phyloP scores from a whole-genome alignment of 805 yeast species.

The Dipodascopsis uninucleata region DNA sequence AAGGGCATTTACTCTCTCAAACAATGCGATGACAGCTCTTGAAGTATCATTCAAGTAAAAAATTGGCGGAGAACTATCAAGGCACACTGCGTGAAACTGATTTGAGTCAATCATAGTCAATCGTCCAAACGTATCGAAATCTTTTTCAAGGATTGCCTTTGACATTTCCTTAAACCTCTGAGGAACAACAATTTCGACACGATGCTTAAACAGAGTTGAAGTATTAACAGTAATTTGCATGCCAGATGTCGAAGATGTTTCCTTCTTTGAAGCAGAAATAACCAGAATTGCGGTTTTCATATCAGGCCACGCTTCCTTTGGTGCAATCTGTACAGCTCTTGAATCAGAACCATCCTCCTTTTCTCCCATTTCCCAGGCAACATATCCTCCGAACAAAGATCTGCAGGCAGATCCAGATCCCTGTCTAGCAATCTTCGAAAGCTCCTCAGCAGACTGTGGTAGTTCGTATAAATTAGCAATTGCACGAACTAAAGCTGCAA shows the following conservation, averaged over 20 bases:
- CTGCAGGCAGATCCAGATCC: constrained; percentile 99
- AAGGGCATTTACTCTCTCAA: constrained; percentile 69
- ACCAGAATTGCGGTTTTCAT: constrained; percentile 91
- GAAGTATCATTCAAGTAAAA: constrained; percentile 91
- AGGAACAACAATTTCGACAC: constrained; percentile 83
- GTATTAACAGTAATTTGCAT: constrained; percentile 94
- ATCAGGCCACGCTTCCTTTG: constrained; percentile 81
- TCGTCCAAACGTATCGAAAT: constrained; percentile 78
- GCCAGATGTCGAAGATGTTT: constrained; percentile 90
- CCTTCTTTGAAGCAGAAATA: constrained; percentile 90
- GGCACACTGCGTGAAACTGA: constrained; percentile 96
- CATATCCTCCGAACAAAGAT: constrained; percentile 94
- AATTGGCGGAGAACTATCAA: constrained; percentile 93
- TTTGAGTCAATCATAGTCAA: constrained; percentile 95
- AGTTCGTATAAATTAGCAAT: constrained; percentile 78
- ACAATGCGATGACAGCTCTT: constrained; percentile 69
- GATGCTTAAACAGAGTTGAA: constrained; percentile 76
- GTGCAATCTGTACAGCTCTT: constrained; percentile 87
- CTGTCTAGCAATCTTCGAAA: constrained; percentile 91
- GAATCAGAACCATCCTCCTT: constrained; percentile 80
- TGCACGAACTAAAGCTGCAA: constrained; percentile 91
- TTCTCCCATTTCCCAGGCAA: constrained; percentile 98
- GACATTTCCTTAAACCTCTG: constrained; percentile 79
- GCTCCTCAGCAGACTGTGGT: constrained; percentile 79
- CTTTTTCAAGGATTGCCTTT: constrained; percentile 62